Percentiles rank a stretch among this genome's conserved stretches.
Conservation (phyloP, 208 protist genomes). For the Tritrichomonas musculus region DNA sequence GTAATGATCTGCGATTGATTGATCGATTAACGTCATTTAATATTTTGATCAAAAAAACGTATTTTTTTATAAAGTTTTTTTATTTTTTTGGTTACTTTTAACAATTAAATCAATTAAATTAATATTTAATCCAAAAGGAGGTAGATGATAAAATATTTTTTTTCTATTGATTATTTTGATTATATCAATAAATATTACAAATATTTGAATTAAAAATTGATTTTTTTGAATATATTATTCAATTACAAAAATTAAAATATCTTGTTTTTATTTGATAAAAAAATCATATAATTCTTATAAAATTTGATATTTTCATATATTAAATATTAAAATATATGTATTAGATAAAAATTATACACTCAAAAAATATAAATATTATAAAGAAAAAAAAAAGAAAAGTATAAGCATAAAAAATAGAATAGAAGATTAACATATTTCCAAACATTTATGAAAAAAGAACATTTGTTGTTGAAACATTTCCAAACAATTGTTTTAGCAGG, state of each 20-base stretch:
- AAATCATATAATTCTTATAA: no score
- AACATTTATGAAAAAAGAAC: no score
- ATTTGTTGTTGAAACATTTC: no score
- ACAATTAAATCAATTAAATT: neutral
- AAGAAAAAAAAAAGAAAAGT: no score
- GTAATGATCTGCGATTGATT: conserved; percentile 69
- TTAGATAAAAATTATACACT: no score
- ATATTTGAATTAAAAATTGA: neutral
- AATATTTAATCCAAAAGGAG: neutral
- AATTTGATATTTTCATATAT: no score
- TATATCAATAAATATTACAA: neutral
- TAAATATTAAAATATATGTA: no score
- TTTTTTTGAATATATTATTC: neutral
- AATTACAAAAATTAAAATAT: neutral
- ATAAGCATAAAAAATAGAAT: no score
- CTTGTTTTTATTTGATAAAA: neutral
- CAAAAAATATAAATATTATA: no score
- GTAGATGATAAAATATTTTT: neutral
- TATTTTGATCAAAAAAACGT: neutral
- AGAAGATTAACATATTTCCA: no score
- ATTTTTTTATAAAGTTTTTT: neutral
- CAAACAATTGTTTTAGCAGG: no score
- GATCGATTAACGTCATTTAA: conserved; percentile 57
- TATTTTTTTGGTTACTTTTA: neutral
- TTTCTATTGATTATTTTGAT: neutral